Percentiles rank a stretch among this genome's conserved stretches.
Evolutionary conservation across 2,329 filamentous ascomycete species (phyloP).

Genomic region (Monilinia fructicola): DNA sequence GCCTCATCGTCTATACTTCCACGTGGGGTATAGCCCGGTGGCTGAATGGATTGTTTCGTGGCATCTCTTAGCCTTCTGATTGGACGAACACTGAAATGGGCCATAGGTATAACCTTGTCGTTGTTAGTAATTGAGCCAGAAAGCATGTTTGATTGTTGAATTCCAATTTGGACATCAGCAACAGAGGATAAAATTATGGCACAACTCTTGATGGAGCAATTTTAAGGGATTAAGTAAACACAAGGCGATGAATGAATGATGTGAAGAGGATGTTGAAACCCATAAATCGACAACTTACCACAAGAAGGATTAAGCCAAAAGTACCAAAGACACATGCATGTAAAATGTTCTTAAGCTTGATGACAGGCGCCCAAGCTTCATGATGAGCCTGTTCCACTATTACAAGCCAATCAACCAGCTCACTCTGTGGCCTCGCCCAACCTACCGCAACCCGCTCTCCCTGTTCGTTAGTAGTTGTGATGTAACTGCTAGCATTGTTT

Average conservation of each 20-base stretch:
- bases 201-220: no score
- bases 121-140: neutral
- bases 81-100: conserved; percentile 77
- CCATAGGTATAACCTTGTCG: conserved; percentile 64
- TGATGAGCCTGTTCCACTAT: conserved; percentile 71
- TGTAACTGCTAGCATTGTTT: conserved; percentile 67
- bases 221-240: neutral
- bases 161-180: no score
- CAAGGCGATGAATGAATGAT: neutral
- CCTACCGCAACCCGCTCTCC: conserved; percentile 72
- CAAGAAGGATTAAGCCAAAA: conserved; percentile 66
- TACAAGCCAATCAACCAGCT: conserved; percentile 77
- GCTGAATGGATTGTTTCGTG: conserved; percentile 39
- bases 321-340: conserved; percentile 85
- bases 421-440: conserved; percentile 67
- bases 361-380: conserved; percentile 77
- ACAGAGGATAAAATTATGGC: no score
- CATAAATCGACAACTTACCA: conserved; percentile 41
- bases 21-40: conserved; percentile 38
- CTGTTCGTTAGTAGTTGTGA: conserved; percentile 74
- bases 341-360: conserved; percentile 73
- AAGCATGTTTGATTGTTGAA: no score
- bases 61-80: conserved; percentile 45
- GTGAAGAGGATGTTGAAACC: neutral
- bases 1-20: conserved; percentile 33